Evolutionary conservation across 2,329 filamentous ascomycete genomes (phyloP).

Genomic region (Aspergillus pseudotamarii): DNA sequence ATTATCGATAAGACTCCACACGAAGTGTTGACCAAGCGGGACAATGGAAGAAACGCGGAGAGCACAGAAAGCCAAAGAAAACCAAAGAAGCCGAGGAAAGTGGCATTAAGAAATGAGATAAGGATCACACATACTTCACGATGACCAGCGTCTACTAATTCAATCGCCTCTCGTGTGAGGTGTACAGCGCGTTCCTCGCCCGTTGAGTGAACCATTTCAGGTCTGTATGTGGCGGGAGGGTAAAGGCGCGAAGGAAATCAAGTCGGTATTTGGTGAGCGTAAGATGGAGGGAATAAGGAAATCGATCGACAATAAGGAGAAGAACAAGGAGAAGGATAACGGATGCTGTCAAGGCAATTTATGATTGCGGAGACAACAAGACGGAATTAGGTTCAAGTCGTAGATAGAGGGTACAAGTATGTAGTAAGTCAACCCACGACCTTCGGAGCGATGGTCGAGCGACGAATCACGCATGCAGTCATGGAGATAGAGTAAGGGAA

Average conservation of each 20-base stretch:
- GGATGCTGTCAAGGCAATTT: neutral
- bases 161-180: slow-evolving; percentile 51
- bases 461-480: slow-evolving; percentile 21
- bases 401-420: neutral
- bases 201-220: slow-evolving; percentile 47
- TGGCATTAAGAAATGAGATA: neutral
- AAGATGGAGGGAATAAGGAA: slow-evolving; percentile 10
- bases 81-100: neutral
- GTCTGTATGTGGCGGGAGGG: slow-evolving; percentile 19
- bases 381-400: neutral
- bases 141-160: slow-evolving; percentile 49
- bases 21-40: neutral
- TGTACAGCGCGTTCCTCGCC: slow-evolving; percentile 50
- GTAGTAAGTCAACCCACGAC: slow-evolving; percentile 21
- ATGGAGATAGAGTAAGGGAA: slow-evolving; percentile 18
- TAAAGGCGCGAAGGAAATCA: neutral
- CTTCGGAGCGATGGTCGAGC: slow-evolving; percentile 21
- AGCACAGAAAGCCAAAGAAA: slow-evolving; percentile 1
- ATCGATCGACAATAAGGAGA: slow-evolving; percentile 10
- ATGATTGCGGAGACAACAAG: slow-evolving; percentile 1
- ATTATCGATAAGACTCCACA: slow-evolving; percentile 10
- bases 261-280: neutral
- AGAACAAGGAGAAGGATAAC: slow-evolving; percentile 1
- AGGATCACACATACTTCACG: slow-evolving; percentile 42
- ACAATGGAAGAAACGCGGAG: slow-evolving; percentile 8